These are phyloP conservation scores for Russula virescens DNA, from an alignment of 768 basidiomycete genomes.

Conservation along the genomic window DNA sequence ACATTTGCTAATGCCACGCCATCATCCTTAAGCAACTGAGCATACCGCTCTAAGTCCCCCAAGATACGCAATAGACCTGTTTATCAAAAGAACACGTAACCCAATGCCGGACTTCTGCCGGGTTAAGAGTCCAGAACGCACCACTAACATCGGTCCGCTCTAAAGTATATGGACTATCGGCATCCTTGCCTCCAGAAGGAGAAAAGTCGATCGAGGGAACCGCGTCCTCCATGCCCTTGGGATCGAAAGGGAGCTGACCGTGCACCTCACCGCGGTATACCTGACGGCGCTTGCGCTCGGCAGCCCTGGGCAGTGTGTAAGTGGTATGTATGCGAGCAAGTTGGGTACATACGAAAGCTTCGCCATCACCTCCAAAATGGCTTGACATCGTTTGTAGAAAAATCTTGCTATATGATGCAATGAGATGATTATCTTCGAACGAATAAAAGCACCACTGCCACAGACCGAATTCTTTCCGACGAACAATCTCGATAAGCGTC, in stretches of 20 bases:
- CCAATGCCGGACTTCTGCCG: neutral
- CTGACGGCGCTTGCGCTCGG: conserved; percentile 76
- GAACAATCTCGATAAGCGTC: conserved; percentile 83
- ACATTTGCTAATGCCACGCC: conserved; percentile 49
- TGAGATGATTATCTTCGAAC: neutral
- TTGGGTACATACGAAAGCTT: conserved; percentile 66
- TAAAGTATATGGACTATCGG: conserved; percentile 48
- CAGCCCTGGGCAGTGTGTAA: conserved; percentile 41
- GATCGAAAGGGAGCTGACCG: conserved; percentile 83
- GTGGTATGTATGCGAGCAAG: neutral
- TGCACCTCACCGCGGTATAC: conserved; percentile 81
- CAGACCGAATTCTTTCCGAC: conserved; percentile 85
- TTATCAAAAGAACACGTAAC: neutral
- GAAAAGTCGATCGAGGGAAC: conserved; percentile 78
- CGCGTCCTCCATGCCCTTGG: conserved; percentile 72
- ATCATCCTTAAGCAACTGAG: conserved; percentile 40
- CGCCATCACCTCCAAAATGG: conserved; percentile 80
- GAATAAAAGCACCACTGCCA: neutral
- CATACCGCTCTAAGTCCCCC: conserved; percentile 58
- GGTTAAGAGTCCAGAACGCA: conserved; percentile 32
- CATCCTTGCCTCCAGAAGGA: conserved; percentile 57
- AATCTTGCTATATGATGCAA: conserved; percentile 49
- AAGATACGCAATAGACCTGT: conserved; percentile 57
- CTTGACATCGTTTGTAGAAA: conserved; percentile 75
- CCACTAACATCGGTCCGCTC: conserved; percentile 68